These are phyloP conservation scores for Penicillium turbatum DNA, from an alignment of 495 filamentous ascomycete genomes.

Conservation along the genomic window DNA sequence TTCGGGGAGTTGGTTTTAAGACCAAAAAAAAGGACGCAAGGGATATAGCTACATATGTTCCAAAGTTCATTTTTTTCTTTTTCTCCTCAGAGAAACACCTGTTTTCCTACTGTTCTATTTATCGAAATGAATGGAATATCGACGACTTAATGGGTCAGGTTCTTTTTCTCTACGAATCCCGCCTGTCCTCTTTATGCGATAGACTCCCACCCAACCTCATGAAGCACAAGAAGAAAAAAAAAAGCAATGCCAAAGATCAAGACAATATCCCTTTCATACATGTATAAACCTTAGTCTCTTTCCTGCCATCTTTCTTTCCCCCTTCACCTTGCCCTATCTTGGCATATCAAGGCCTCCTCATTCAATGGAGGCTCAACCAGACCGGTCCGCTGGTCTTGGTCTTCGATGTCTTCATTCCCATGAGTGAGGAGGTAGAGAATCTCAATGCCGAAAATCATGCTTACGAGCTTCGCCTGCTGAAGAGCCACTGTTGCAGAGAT, in stretches of 20 bases:
- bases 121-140: slow-evolving; percentile 34
- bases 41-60: slow-evolving; percentile 20
- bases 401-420: slow-evolving; percentile 23
- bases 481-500: slow-evolving; percentile 76
- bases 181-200: slow-evolving; percentile 17
- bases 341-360: slow-evolving; percentile 46
- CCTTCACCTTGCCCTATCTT: slow-evolving; percentile 9
- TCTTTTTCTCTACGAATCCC: slow-evolving; percentile 18
- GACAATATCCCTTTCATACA: slow-evolving; percentile 6
- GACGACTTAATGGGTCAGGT: slow-evolving; percentile 30
- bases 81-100: slow-evolving; percentile 21
- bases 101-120: slow-evolving; percentile 32
- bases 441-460: slow-evolving; percentile 38
- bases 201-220: slow-evolving; percentile 9
- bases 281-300: neutral
- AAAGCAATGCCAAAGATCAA: slow-evolving; percentile 13
- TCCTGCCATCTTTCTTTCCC: slow-evolving; percentile 2
- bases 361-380: slow-evolving; percentile 23
- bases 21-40: slow-evolving; percentile 22
- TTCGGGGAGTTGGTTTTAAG: slow-evolving; percentile 27
- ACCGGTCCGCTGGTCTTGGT: slow-evolving; percentile 19
- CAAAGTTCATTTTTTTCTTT: slow-evolving; percentile 22
- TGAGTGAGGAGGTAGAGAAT: slow-evolving; percentile 44
- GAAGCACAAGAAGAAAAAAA: slow-evolving; percentile 12
- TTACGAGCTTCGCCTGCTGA: slow-evolving; percentile 62